phyloP scores from a whole-genome alignment of 192 early-diverging fungal species.

The Backusella morwellensis region DNA sequence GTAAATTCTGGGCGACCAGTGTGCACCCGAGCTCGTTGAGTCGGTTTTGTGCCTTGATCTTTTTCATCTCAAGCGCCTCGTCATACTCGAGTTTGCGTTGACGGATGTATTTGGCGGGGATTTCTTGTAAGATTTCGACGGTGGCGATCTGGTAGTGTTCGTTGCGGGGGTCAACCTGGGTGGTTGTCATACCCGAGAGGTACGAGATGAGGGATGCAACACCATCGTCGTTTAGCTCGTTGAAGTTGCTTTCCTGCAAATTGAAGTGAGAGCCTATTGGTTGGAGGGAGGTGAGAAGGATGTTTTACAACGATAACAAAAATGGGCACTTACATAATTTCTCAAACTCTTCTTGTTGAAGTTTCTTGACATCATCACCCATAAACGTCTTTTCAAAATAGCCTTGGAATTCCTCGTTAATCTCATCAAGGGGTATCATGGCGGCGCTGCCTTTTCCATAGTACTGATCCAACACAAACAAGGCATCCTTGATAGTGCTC shows the following conservation, averaged over 20 bases:
- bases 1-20: constrained; percentile 16
- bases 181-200: constrained; percentile 18
- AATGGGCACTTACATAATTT: constrained; percentile 7
- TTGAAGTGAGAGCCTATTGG: constrained; percentile 21
- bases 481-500: neutral
- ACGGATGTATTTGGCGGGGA: constrained; percentile 11
- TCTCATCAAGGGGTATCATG: neutral
- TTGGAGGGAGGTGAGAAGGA: neutral
- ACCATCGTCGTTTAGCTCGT: neutral
- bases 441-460: neutral
- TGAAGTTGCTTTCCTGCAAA: neutral
- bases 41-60: constrained; percentile 18
- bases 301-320: no score
- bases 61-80: constrained; percentile 11
- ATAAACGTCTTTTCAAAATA: constrained; percentile 10
- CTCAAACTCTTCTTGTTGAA: constrained; percentile 26
- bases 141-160: constrained; percentile 26
- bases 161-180: neutral
- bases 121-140: constrained; percentile 16
- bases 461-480: neutral
- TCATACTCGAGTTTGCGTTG: neutral
- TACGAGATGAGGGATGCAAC: constrained; percentile 20
- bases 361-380: constrained; percentile 7
- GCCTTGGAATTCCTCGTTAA: constrained; percentile 20
- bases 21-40: constrained; percentile 21